A percentile compares a stretch with the other conserved stretches of the same genome.
Evolutionary conservation across 139 green algal species (phyloP).

Genomic region (Micractinium sp.): DNA sequence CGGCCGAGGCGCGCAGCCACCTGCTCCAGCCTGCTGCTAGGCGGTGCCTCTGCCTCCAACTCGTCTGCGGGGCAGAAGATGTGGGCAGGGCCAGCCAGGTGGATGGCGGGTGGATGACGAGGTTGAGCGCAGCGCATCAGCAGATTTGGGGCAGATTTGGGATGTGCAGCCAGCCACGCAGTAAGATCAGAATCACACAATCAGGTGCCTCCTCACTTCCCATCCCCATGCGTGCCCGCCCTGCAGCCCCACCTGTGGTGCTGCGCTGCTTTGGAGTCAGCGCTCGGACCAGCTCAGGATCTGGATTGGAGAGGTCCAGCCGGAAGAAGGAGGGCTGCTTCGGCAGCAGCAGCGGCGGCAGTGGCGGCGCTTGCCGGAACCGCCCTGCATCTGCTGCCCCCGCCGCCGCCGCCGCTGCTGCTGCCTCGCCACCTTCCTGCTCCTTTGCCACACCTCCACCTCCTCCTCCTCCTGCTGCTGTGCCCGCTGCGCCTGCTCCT

Average conservation of each 20-base stretch:
- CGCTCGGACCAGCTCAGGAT: slow-evolving; percentile 7
- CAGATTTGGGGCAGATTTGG: not conserved
- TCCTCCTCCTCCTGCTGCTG: not conserved
- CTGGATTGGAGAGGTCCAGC: slow-evolving; percentile 23
- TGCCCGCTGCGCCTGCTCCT: no score
- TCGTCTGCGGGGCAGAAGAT: not conserved
- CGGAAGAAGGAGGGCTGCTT: slow-evolving; percentile 2
- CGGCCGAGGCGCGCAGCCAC: slow-evolving; percentile 7
- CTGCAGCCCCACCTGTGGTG: not conserved
- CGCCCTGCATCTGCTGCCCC: not conserved
- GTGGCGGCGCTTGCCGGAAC: not conserved
- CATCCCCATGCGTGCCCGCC: not conserved
- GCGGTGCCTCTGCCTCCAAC: not conserved
- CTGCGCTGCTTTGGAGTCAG: not conserved
- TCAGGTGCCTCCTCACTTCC: not conserved
- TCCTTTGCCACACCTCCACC: not conserved
- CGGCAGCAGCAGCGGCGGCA: not conserved
- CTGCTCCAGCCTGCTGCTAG: slow-evolving; percentile 18
- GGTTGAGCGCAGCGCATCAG: not conserved
- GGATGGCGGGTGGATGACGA: not conserved
- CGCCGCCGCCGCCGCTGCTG: not conserved
- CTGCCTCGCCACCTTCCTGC: not conserved
- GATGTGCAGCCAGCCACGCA: not conserved
- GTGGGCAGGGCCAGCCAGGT: not conserved
- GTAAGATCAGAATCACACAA: not conserved